Conservation (phyloP, 2,329 filamentous ascomycete species). For the Exophiala aquamarina region DNA sequence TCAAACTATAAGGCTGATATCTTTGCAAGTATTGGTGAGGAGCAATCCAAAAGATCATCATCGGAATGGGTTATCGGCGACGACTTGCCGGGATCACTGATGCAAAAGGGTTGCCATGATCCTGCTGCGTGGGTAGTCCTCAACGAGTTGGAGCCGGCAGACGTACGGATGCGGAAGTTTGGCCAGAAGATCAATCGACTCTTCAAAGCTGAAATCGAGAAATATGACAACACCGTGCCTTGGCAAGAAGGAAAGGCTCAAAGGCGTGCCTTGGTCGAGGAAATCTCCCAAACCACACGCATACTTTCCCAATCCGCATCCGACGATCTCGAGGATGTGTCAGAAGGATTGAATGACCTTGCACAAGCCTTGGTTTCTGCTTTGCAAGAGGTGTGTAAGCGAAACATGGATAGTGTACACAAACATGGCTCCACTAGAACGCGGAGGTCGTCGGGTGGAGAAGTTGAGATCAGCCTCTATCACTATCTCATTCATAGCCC, state of each 20-base stretch:
- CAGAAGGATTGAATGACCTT: conserved; percentile 6
- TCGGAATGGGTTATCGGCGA: conserved; percentile 46
- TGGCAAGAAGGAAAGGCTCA: too few species aligned
- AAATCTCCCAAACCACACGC: conserved; percentile 6
- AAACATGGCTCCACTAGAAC: neutral
- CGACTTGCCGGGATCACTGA: conserved; percentile 46
- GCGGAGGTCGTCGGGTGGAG: conserved; percentile 6
- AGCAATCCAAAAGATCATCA: conserved; percentile 29
- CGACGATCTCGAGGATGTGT: conserved; percentile 2
- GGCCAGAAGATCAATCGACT: conserved; percentile 43
- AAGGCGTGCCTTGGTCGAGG: neutral
- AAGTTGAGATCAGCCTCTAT: conserved; percentile 8
- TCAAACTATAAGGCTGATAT: conserved; percentile 43
- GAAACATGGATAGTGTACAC: conserved; percentile 3
- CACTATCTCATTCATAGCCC: conserved; percentile 8
- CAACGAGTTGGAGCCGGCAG: conserved; percentile 42
- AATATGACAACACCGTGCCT: conserved; percentile 28
- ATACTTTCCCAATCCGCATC: conserved; percentile 2
- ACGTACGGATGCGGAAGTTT: conserved; percentile 43
- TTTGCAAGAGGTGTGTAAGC: conserved; percentile 8
- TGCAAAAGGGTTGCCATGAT: conserved; percentile 46
- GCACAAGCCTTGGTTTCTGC: conserved; percentile 7
- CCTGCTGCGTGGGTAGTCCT: conserved; percentile 42
- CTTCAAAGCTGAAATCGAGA: conserved; percentile 40
- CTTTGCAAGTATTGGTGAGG: conserved; percentile 35